A percentile compares a stretch with the other conserved stretches of the same genome.
phyloP scores from a whole-genome alignment of 179 eudicot species.

The Patellifolia procumbens region DNA sequence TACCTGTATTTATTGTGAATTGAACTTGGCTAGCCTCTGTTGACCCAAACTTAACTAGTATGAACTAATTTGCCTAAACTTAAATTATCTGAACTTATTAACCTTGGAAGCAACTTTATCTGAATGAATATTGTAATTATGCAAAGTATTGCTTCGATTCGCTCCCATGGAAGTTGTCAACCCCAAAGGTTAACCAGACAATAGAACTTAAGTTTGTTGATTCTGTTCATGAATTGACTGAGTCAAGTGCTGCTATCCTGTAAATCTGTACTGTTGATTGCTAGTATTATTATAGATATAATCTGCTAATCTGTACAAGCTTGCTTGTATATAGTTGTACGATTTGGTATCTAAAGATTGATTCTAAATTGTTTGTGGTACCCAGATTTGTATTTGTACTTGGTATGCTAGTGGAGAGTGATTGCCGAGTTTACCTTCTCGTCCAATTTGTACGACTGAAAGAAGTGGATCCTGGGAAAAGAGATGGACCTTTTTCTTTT shows the following conservation, averaged over 20 bases:
- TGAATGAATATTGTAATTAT: too few relatives aligned
- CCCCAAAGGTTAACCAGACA: background rate
- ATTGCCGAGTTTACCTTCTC: background rate
- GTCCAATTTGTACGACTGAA: slow-evolving; percentile 4
- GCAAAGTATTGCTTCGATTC: background rate
- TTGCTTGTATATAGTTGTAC: background rate
- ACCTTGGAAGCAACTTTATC: too few relatives aligned
- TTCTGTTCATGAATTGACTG: background rate
- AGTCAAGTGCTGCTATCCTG: background rate
- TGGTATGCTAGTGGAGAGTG: background rate
- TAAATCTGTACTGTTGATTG: background rate
- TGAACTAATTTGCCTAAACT: too few relatives aligned
- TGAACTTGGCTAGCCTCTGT: too few relatives aligned
- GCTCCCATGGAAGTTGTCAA: background rate
- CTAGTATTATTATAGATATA: background rate
- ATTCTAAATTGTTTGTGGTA: background rate
- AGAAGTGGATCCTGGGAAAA: background rate
- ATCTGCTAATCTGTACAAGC: background rate
- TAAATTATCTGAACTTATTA: too few relatives aligned
- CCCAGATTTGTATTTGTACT: slow-evolving; percentile 21
- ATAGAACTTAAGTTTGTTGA: background rate
- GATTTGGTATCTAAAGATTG: background rate
- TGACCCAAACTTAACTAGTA: too few relatives aligned
- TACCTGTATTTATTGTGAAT: too few relatives aligned
- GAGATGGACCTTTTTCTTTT: background rate